A percentile compares a stretch with the other conserved stretches of the same genome.
Conservation (phyloP, 768 basidiomycete genomes). For the Hericium erinaceus region DNA sequence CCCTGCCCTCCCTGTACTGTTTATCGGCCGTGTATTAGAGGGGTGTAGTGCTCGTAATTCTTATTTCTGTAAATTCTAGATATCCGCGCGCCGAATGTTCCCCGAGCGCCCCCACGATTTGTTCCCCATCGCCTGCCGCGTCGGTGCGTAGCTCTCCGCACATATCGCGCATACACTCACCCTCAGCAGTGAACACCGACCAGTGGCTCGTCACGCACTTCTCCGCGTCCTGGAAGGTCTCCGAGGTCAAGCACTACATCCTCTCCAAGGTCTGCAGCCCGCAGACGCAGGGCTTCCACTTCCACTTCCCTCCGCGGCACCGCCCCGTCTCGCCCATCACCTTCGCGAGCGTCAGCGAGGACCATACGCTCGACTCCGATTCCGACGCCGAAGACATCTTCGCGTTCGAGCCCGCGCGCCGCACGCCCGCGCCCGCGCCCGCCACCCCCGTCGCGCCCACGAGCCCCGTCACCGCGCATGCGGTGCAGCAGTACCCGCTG, state of each 20-base stretch:
- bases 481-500: slow-evolving; percentile 35
- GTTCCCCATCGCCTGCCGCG: slow-evolving; percentile 46
- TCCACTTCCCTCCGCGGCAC: slow-evolving; percentile 18
- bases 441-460: neutral
- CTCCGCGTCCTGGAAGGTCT: slow-evolving; percentile 49
- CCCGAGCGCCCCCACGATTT: neutral
- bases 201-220: slow-evolving; percentile 73
- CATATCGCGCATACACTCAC: neutral
- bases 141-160: slow-evolving; percentile 32
- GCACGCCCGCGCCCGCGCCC: slow-evolving; percentile 3
- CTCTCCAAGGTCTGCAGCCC: slow-evolving; percentile 45
- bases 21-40: no score
- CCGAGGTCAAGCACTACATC: slow-evolving; percentile 53
- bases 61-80: neutral
- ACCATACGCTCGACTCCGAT: slow-evolving; percentile 18
- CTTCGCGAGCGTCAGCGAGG: slow-evolving; percentile 38
- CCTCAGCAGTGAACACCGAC: slow-evolving; percentile 47
- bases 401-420: slow-evolving; percentile 19
- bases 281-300: slow-evolving; percentile 3
- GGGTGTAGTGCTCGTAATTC: neutral
- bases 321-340: slow-evolving; percentile 60
- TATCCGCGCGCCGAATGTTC: neutral
- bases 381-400: slow-evolving; percentile 28
- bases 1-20: neutral
- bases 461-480: neutral